Evolutionary conservation across 352 stramenopile species (phyloP).

Genomic region (Phytophthora sp.): DNA sequence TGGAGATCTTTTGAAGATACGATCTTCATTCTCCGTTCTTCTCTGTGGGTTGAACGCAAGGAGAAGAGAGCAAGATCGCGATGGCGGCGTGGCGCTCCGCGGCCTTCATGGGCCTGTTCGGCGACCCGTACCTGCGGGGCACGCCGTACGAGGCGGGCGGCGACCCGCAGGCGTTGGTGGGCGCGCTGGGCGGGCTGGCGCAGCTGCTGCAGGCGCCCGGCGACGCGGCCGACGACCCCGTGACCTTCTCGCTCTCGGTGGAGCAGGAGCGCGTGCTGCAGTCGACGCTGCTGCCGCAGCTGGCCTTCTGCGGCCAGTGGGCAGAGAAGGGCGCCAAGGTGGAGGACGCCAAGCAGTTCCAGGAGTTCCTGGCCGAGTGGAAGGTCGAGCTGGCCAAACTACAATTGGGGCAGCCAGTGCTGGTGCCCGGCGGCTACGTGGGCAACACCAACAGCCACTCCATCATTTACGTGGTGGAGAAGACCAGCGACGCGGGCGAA

Average conservation of each 20-base stretch:
- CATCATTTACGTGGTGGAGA: slow-evolving; percentile 88
- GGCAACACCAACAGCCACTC: slow-evolving; percentile 73
- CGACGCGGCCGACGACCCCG: slow-evolving; percentile 26
- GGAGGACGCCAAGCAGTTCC: slow-evolving; percentile 65
- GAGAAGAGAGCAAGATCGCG: slow-evolving; percentile 4
- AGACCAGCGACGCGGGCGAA: slow-evolving; percentile 46
- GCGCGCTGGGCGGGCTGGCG: slow-evolving; percentile 45
- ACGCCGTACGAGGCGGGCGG: slow-evolving; percentile 83
- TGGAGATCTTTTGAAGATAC: slow-evolving; percentile 15
- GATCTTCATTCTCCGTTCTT: slow-evolving; percentile 19
- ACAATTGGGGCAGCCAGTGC: slow-evolving; percentile 45
- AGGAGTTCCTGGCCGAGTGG: slow-evolving; percentile 74
- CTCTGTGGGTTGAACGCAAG: slow-evolving; percentile 22
- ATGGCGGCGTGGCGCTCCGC: slow-evolving; percentile 68
- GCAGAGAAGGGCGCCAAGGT: slow-evolving; percentile 64
- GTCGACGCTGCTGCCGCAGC: slow-evolving; percentile 57
- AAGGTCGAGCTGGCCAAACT: slow-evolving; percentile 59
- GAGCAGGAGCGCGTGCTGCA: slow-evolving; percentile 60
- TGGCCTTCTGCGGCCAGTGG: slow-evolving; percentile 59
- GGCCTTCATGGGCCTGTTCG: slow-evolving; percentile 77
- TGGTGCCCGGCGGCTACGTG: slow-evolving; percentile 84
- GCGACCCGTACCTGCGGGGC: slow-evolving; percentile 77
- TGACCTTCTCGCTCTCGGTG: slow-evolving; percentile 56
- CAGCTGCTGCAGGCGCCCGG: slow-evolving; percentile 42
- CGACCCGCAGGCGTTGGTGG: slow-evolving; percentile 67